A percentile compares a stretch with the other conserved stretches of the same genome.
Evolutionary conservation across 1,284 basidiomycete genomes (phyloP).

Genomic region (Farysia itapuensis): DNA sequence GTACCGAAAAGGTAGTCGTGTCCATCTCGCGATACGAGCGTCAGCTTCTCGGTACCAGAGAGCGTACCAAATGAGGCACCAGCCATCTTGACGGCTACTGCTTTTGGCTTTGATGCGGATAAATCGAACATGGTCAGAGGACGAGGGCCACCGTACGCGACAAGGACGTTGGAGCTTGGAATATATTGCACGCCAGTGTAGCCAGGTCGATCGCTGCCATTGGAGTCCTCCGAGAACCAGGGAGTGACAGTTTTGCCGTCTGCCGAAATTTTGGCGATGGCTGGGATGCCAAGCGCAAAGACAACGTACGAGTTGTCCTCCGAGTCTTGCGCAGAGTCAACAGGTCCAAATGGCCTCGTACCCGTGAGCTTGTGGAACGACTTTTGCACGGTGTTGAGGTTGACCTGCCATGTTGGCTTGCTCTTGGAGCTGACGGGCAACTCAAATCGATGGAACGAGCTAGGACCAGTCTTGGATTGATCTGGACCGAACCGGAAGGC

Average conservation of each 20-base stretch:
- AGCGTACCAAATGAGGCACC: conserved; percentile 42
- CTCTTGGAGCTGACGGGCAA: conserved; percentile 36
- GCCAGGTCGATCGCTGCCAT: conserved; percentile 51
- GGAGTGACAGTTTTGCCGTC: conserved; percentile 38
- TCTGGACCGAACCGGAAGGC: conserved; percentile 52
- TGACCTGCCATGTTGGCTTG: conserved; percentile 43
- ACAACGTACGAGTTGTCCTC: conserved; percentile 56
- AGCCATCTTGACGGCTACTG: conserved; percentile 23
- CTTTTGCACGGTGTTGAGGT: conserved; percentile 42
- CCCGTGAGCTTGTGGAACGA: conserved; percentile 34
- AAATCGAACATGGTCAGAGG: conserved; percentile 49
- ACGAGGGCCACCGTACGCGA: conserved; percentile 55
- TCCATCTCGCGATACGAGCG: conserved; percentile 19
- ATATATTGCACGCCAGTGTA: conserved; percentile 52
- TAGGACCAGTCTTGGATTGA: conserved; percentile 40
- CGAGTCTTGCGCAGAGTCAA: conserved; percentile 50
- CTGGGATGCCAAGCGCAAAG: conserved; percentile 54
- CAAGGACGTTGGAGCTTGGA: conserved; percentile 37
- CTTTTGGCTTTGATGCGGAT: conserved; percentile 1
- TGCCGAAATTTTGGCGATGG: conserved; percentile 49
- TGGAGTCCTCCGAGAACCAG: conserved; percentile 40
- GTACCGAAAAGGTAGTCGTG: conserved; percentile 42
- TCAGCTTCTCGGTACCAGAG: conserved; percentile 50
- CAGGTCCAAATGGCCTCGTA: conserved; percentile 50
- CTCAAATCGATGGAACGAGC: conserved; percentile 53